phyloP scores from a whole-genome alignment of 2,329 filamentous ascomycete species.

The Endoconidiophora laricicola region DNA sequence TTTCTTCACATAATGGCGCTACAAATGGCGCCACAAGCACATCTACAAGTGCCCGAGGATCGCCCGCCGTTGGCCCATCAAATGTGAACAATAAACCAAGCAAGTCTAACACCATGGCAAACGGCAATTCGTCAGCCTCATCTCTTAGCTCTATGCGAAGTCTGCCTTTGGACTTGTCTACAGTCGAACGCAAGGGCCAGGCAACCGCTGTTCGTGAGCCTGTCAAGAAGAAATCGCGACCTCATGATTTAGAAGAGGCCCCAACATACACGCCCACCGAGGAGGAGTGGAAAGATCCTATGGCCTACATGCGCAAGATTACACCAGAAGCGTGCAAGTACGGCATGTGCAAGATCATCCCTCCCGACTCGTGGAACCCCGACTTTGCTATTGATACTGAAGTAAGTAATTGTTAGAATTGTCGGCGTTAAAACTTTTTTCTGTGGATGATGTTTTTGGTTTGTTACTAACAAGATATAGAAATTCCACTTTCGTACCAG shows the following conservation, averaged over 20 bases:
- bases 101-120: conserved; percentile 32
- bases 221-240: conserved; percentile 59
- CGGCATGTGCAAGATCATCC: conserved; percentile 90
- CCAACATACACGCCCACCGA: conserved; percentile 80
- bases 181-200: conserved; percentile 81
- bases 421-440: not conserved
- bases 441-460: not conserved
- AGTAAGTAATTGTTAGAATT: conserved; percentile 30
- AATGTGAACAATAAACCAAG: conserved; percentile 19
- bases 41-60: conserved; percentile 33
- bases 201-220: conserved; percentile 60
- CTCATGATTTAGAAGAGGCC: conserved; percentile 74
- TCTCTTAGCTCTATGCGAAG: conserved; percentile 41
- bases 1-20: conserved; percentile 14
- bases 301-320: conserved; percentile 88
- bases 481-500: conserved; percentile 93
- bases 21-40: conserved; percentile 22
- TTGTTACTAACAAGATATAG: conserved; percentile 28
- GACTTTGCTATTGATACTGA: conserved; percentile 93
- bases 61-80: conserved; percentile 27
- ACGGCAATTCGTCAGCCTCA: conserved; percentile 22
- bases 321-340: conserved; percentile 69
- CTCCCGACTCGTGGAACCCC: conserved; percentile 85
- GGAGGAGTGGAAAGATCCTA: conserved; percentile 87
- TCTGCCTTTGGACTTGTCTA: conserved; percentile 61